Evolutionary conservation across 1,284 basidiomycete species (phyloP), one percentile per base, ranked within the genome.

Genomic region (Rhodotorula sp.): DNA sequence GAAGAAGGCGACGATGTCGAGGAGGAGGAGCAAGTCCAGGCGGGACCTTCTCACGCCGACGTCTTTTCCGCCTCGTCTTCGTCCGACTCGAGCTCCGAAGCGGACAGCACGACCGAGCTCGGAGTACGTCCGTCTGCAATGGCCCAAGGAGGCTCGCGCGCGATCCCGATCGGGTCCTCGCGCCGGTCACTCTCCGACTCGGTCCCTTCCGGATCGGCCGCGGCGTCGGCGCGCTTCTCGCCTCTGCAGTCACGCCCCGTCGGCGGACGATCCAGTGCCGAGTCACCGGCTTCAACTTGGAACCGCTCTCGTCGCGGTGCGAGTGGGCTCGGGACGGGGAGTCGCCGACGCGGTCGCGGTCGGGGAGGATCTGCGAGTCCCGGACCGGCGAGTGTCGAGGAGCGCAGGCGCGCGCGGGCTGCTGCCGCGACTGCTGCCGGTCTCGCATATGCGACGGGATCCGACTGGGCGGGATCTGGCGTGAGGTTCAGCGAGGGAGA

Each of bases 321-420:
- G 43, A 23, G 15, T n/a, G 61, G 8, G 16, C 16, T 54, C 52
- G 56, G 34, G 3, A 16, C 52, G 19, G 61, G 49, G 3, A 26
- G 54, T 34, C 50, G 21, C 6, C n/a, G 59, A 10, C 31, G 16
- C 47, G 68, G 50, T 6, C 31, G 54, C 2, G 68, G 34, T 1
- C 43, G 31, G 16, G 63, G 55, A 15, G 64, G 10, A 16, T 58
- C 15, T 49, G 65, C 23, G 57, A 71, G 70, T 55, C 59, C 67
- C 5, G 49, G 67, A 23, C 70, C 72, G 2, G 72, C 72, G 45
- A 71, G 69, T 48, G 21, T 69, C 21, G 72, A 74, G 47, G 72
- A 74, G 26, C 45, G 72, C 5, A 60, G 72, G 38, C 57, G 67
- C 14, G 72, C 69, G 58, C 48, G 69, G 43, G 64, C 62, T 0